Percentiles rank a stretch among this genome's conserved stretches.
Conservation (phyloP, 371 early-diverging fungal genomes). For the Actinomucor elegans region DNA sequence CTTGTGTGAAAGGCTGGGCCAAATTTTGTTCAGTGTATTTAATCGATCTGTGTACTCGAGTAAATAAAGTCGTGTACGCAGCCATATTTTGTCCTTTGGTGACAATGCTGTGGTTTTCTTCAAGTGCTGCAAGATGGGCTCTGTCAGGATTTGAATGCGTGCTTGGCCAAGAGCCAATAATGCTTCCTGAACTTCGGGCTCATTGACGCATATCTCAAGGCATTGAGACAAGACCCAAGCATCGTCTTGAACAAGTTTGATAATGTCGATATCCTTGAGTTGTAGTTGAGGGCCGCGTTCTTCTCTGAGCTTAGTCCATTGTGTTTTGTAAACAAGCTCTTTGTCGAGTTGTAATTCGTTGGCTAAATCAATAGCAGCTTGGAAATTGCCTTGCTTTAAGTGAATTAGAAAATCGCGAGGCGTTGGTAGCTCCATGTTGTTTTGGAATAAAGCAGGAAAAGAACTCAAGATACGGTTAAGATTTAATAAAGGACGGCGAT, state of each 20-base stretch:
- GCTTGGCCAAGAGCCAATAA: constrained; percentile 59
- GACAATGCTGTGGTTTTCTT: neutral
- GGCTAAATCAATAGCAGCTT: constrained; percentile 66
- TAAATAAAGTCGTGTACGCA: constrained; percentile 47
- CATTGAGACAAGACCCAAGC: constrained; percentile 66
- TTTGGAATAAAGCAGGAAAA: neutral
- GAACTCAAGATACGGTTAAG: no score
- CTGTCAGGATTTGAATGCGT: constrained; percentile 43
- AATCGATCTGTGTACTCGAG: constrained; percentile 69
- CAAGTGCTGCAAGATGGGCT: constrained; percentile 32
- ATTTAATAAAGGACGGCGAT: no score
- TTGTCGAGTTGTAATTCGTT: constrained; percentile 54
- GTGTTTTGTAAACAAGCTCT: constrained; percentile 65
- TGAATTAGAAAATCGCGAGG: constrained; percentile 36
- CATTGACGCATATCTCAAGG: constrained; percentile 35
- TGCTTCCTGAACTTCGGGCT: constrained; percentile 34
- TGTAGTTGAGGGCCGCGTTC: constrained; percentile 16
- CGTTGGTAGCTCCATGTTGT: constrained; percentile 38
- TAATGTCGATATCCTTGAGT: constrained; percentile 42
- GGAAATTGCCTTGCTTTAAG: constrained; percentile 53
- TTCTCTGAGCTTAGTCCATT: constrained; percentile 44
- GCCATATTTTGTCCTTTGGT: neutral
- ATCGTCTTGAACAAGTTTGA: constrained; percentile 59
- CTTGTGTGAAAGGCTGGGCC: constrained; percentile 20
- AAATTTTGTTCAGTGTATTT: constrained; percentile 61